phyloP scores from a whole-genome alignment of 441 rosid species.

The Gossypium trilobum region DNA sequence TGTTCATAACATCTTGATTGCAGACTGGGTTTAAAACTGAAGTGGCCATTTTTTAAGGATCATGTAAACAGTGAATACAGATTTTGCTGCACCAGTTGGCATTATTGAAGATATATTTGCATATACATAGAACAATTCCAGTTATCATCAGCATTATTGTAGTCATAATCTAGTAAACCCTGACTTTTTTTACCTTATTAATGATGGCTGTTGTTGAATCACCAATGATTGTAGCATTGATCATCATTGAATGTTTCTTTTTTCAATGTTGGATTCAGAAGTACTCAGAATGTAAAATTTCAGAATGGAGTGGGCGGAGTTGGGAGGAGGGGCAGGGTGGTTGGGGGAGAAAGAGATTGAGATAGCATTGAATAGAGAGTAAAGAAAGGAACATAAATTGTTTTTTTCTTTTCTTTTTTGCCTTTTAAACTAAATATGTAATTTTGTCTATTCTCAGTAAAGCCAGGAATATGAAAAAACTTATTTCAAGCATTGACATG shows the following conservation, averaged over 20 bases:
- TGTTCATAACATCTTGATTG: constrained; percentile 11
- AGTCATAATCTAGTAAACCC: not conserved
- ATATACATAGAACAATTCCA: constrained; percentile 3
- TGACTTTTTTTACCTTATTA: not conserved
- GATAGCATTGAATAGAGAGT: not conserved
- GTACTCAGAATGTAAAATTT: not conserved
- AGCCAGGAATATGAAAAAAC: not conserved
- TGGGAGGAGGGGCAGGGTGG: not conserved
- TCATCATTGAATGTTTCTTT: not conserved
- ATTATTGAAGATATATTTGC: not conserved
- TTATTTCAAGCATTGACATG: not conserved
- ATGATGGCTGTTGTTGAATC: no score
- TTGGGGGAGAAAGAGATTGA: not conserved
- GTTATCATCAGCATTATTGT: not conserved
- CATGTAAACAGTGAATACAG: not conserved
- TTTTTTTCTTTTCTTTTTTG: not conserved
- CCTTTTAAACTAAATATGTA: not conserved
- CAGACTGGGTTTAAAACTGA: constrained; percentile 1
- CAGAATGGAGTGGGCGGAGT: not conserved
- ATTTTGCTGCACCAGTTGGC: not conserved
- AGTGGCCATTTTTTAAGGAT: not conserved
- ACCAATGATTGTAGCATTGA: not conserved
- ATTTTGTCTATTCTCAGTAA: not conserved
- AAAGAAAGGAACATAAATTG: not conserved
- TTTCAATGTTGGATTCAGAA: not conserved